Conservation (phyloP, 2,329 filamentous ascomycete genomes). For the Aspergillus caelatus region DNA sequence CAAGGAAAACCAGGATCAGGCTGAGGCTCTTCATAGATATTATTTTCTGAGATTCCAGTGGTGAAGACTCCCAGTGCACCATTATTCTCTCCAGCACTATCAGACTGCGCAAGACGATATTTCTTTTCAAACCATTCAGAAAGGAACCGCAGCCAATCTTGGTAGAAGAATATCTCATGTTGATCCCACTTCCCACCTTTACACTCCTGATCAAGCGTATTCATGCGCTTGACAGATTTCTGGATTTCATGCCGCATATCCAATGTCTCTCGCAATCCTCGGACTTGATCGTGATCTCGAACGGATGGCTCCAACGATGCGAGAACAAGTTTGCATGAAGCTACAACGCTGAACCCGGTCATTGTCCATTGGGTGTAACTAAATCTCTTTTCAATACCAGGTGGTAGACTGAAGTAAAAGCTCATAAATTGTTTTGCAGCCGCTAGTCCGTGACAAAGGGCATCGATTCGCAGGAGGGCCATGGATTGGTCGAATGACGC, state of each 20-base stretch:
- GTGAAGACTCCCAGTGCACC: background rate
- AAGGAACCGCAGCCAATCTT: background rate
- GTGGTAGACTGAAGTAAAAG: background rate
- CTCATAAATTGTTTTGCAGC: background rate
- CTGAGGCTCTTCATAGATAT: slow-evolving; percentile 2
- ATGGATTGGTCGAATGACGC: background rate
- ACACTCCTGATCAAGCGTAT: slow-evolving; percentile 1
- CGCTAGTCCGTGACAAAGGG: background rate
- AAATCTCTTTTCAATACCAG: background rate
- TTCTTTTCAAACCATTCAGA: background rate
- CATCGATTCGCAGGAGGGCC: background rate
- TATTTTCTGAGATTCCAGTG: background rate
- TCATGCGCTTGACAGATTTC: slow-evolving; percentile 2
- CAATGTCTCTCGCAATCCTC: slow-evolving; percentile 4
- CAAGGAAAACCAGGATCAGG: slow-evolving; percentile 4
- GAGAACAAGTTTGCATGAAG: background rate
- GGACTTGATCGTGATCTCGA: slow-evolving; percentile 2
- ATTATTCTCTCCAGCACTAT: background rate
- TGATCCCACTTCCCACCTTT: background rate
- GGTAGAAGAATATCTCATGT: background rate
- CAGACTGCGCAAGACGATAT: background rate
- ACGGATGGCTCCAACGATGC: background rate
- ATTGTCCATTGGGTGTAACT: background rate
- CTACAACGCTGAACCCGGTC: background rate
- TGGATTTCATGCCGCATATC: slow-evolving; percentile 7